Conservation (phyloP, 371 early-diverging fungal genomes). For the Encephalitozoon cuniculi region DNA sequence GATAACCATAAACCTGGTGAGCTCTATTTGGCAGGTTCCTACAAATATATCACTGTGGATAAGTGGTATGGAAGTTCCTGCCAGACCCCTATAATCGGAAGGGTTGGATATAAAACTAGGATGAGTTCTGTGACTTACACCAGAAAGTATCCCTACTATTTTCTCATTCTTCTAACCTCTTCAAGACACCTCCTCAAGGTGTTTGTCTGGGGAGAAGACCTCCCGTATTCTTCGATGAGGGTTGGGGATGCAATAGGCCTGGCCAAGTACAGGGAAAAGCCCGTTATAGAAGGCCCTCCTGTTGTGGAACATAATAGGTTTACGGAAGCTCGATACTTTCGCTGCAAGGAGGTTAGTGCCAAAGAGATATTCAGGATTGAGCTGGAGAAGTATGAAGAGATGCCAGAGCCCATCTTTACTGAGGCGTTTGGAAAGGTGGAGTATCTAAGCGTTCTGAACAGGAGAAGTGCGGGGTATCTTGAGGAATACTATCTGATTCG, state of each 20-base stretch:
- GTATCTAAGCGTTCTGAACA: constrained; percentile 47
- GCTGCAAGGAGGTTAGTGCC: constrained; percentile 33
- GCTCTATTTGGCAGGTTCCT: not conserved
- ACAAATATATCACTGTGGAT: not conserved
- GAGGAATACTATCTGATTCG: constrained; percentile 45
- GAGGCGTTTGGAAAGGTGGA: constrained; percentile 46
- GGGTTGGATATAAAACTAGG: constrained; percentile 35
- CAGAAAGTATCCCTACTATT: constrained; percentile 19
- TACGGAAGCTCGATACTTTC: constrained; percentile 47
- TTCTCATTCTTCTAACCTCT: constrained; percentile 45
- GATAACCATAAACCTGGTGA: not conserved
- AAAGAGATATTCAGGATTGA: constrained; percentile 31
- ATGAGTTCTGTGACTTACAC: constrained; percentile 14
- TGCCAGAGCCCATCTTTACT: constrained; percentile 20
- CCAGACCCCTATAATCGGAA: not conserved
- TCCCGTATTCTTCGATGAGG: constrained; percentile 49
- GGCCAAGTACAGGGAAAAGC: constrained; percentile 42
- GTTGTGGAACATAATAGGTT: constrained; percentile 43
- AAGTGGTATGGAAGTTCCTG: not conserved
- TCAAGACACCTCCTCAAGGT: constrained; percentile 38
- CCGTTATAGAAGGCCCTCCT: not conserved
- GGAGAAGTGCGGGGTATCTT: constrained; percentile 9
- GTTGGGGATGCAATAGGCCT: constrained; percentile 45
- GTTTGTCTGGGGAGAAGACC: constrained; percentile 52
- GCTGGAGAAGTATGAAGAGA: not conserved